Evolutionary conservation across 1,284 basidiomycete species (phyloP).

Genomic region (Tilletia horrida): DNA sequence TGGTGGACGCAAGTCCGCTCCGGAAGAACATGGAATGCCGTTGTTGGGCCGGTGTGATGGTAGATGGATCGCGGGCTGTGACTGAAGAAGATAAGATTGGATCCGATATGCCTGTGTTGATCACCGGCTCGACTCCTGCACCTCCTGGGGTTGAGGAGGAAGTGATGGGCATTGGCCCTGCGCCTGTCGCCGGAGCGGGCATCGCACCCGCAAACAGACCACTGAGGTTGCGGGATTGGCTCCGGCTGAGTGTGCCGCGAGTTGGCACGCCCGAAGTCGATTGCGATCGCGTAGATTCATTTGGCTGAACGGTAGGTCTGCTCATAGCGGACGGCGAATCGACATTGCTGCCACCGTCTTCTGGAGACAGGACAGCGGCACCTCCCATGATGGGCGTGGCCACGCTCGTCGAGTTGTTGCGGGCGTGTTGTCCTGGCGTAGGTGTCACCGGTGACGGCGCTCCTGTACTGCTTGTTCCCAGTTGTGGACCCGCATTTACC

Average conservation of each 20-base stretch:
- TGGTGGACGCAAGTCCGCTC: background rate
- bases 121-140: no score
- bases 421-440: no score
- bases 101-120: no score
- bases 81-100: no score
- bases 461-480: no score
- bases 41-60: background rate
- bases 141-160: no score
- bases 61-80: no score
- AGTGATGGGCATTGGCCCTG: no score
- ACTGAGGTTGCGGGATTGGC: conserved; percentile 37
- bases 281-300: conserved; percentile 35
- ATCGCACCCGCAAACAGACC: conserved; percentile 38
- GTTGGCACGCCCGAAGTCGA: no score
- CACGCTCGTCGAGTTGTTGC: background rate
- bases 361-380: background rate
- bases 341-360: conserved; percentile 15
- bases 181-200: no score
- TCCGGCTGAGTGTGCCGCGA: conserved; percentile 26
- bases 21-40: conserved; percentile 14
- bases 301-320: conserved; percentile 34
- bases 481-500: background rate
- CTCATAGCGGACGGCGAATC: conserved; percentile 39
- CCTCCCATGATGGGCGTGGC: background rate
- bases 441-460: no score